Conservation (phyloP, 78 protist genomes). For the Dictyostelium firmibasis region DNA sequence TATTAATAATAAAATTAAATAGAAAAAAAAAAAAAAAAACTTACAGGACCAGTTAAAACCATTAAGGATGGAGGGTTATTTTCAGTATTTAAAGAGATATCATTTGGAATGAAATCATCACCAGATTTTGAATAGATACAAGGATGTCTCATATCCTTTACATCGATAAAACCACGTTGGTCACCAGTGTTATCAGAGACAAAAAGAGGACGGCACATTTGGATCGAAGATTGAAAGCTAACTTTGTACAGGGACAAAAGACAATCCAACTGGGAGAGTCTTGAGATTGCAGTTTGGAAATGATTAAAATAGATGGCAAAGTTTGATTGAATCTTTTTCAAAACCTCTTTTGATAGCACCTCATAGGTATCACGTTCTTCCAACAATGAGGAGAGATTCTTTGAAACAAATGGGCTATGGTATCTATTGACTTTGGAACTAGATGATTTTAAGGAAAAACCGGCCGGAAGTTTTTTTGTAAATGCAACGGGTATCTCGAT, state of each 20-base stretch:
- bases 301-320: not conserved
- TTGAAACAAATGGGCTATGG: slow-evolving; percentile 37
- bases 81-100: slow-evolving; percentile 13
- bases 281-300: not conserved
- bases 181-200: not conserved
- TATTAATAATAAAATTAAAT: not conserved
- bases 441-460: not conserved
- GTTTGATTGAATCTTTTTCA: not conserved
- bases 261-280: slow-evolving; percentile 51
- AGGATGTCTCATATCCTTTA: slow-evolving; percentile 75
- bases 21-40: slow-evolving; percentile 22
- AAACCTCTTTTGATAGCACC: slow-evolving; percentile 7
- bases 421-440: slow-evolving; percentile 4
- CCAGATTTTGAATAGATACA: slow-evolving; percentile 50
- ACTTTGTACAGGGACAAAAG: slow-evolving; percentile 24
- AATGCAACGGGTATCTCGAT: slow-evolving; percentile 12
- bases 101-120: slow-evolving; percentile 84
- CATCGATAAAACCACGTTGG: not conserved
- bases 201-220: slow-evolving; percentile 47
- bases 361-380: slow-evolving; percentile 39
- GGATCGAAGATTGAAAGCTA: slow-evolving; percentile 4
- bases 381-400: not conserved
- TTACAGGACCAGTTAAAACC: slow-evolving; percentile 97
- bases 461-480: not conserved
- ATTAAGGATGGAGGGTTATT: slow-evolving; percentile 28